Conservation (phyloP, 495 filamentous ascomycete genomes). For the Mycothermus thermophilus region DNA sequence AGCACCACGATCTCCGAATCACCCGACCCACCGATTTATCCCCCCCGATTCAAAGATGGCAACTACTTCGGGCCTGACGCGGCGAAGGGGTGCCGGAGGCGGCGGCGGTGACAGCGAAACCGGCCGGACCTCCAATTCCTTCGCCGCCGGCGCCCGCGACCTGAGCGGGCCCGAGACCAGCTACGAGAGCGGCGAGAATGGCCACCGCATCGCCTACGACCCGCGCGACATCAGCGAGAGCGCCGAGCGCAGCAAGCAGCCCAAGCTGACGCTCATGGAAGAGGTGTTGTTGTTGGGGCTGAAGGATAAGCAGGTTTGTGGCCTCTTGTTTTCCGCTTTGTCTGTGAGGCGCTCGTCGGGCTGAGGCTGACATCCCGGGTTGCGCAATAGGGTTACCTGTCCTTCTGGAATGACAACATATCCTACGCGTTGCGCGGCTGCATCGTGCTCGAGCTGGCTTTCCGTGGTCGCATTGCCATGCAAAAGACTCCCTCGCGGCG, state of each 20-base stretch:
- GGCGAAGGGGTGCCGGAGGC: slow-evolving; percentile 21
- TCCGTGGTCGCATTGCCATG: slow-evolving; percentile 94
- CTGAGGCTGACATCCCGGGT: too few relatives aligned
- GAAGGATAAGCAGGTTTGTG: slow-evolving; percentile 91
- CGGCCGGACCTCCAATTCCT: slow-evolving; percentile 14
- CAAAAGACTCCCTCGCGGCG: slow-evolving; percentile 88
- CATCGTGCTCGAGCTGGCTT: slow-evolving; percentile 93
- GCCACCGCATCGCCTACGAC: slow-evolving; percentile 97
- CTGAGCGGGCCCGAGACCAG: slow-evolving; percentile 63
- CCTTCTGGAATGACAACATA: slow-evolving; percentile 99
- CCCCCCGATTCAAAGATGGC: too few relatives aligned
- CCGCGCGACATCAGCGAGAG: slow-evolving; percentile 95
- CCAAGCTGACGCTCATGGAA: slow-evolving; percentile 97
- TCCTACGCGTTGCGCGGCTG: slow-evolving; percentile 94
- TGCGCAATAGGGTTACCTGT: slow-evolving; percentile 95
- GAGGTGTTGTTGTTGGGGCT: slow-evolving; percentile 86
- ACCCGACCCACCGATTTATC: too few relatives aligned
- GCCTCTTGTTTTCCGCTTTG: not conserved
- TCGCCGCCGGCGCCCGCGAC: slow-evolving; percentile 27
- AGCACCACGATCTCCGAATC: too few relatives aligned
- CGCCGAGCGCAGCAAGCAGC: slow-evolving; percentile 91
- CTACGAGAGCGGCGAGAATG: slow-evolving; percentile 87
- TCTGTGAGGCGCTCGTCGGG: not conserved
- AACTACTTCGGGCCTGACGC: slow-evolving; percentile 24
- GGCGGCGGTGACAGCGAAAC: slow-evolving; percentile 10